These are phyloP conservation scores for Linanthus parryae DNA, from an alignment of 148 eudicot genomes.

Conservation along the genomic window DNA sequence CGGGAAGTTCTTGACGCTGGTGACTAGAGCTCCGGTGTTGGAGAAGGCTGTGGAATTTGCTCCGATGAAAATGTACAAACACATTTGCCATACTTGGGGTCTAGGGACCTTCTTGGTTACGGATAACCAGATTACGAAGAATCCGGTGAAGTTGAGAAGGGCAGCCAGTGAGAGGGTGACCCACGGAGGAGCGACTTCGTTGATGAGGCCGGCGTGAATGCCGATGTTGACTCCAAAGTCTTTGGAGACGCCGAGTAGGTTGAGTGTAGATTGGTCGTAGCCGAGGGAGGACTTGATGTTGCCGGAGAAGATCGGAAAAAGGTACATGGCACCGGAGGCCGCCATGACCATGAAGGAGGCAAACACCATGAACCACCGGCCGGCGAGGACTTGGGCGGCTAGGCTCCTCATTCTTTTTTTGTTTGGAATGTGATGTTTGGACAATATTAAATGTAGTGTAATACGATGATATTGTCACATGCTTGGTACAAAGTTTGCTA, in stretches of 20 bases:
- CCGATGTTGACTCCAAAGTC: constrained; percentile 29
- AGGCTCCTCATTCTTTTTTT: constrained; percentile 9
- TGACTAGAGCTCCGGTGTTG: constrained; percentile 29
- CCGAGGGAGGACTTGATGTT: constrained; percentile 19
- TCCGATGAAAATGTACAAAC: constrained; percentile 27
- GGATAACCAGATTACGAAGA: constrained; percentile 26
- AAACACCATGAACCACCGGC: constrained; percentile 32
- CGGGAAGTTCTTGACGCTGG: constrained; percentile 29
- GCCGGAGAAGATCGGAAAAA: constrained; percentile 22
- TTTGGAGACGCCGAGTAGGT: constrained; percentile 26
- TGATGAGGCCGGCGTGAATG: constrained; percentile 21
- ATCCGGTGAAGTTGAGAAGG: constrained; percentile 24
- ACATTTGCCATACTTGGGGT: constrained; percentile 27
- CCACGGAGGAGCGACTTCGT: too few species aligned
- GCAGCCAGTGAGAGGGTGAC: constrained; percentile 21
- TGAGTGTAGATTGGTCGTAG: constrained; percentile 28
- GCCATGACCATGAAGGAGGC: constrained; percentile 26
- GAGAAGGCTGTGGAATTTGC: constrained; percentile 27
- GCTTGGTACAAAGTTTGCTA: too few species aligned
- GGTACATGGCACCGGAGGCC: constrained; percentile 29
- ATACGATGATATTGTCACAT: too few species aligned
- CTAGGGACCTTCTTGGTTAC: constrained; percentile 19
- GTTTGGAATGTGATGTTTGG: too few species aligned
- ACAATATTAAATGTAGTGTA: too few species aligned
- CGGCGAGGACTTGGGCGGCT: constrained; percentile 15